Evolutionary conservation across 2,329 filamentous ascomycete genomes (phyloP).

Genomic region (Taxawa tesnikishii): DNA sequence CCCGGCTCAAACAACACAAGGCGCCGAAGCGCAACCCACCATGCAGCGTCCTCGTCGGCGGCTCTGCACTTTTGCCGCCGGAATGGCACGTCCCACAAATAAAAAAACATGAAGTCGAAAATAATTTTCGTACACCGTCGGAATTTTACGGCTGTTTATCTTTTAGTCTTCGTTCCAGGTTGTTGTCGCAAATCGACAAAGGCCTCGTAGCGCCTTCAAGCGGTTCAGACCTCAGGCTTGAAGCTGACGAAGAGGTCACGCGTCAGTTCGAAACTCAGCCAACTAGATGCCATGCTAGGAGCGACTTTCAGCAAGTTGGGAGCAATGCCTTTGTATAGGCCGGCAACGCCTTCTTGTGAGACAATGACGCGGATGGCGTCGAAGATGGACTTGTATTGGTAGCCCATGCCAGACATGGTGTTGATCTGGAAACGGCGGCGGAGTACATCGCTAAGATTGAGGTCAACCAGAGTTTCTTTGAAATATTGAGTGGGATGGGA

Average conservation of each 20-base stretch:
- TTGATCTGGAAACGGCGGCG: conserved; percentile 95
- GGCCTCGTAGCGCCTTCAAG: too few species aligned
- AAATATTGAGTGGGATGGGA: background rate
- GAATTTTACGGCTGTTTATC: too few species aligned
- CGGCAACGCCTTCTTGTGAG: conserved; percentile 67
- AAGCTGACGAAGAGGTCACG: conserved; percentile 65
- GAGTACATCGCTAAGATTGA: conserved; percentile 60
- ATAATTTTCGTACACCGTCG: too few species aligned
- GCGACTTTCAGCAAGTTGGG: conserved; percentile 95
- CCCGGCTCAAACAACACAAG: too few species aligned
- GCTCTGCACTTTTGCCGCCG: too few species aligned
- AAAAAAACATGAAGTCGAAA: too few species aligned
- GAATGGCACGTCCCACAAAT: too few species aligned
- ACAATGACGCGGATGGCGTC: conserved; percentile 78
- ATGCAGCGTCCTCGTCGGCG: too few species aligned
- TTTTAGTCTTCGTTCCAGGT: too few species aligned
- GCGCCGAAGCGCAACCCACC: too few species aligned
- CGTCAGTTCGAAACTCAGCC: conserved; percentile 92
- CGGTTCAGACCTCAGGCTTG: conserved; percentile 1
- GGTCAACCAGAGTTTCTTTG: conserved; percentile 2
- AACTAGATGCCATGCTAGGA: conserved; percentile 96
- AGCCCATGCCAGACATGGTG: conserved; percentile 97
- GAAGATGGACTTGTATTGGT: conserved; percentile 78
- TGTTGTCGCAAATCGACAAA: too few species aligned
- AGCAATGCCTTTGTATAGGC: conserved; percentile 90